Base-by-base conservation (phyloP, 768 basidiomycete genomes). In the Mycena metata region DNA sequence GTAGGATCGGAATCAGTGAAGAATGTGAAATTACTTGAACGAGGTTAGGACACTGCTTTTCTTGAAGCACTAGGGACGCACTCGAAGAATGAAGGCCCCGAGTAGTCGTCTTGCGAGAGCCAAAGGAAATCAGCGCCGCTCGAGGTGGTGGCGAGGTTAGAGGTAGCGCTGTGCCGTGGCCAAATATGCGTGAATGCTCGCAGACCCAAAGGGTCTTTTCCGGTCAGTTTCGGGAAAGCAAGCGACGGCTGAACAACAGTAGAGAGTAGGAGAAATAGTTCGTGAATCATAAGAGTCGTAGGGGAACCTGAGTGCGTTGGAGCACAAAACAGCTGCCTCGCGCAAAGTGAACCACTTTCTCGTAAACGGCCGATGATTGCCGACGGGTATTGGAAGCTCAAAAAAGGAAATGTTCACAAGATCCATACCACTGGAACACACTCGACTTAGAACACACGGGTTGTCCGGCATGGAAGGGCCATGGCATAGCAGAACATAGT, bases 21-120 rank as follows among this genome's bases (percentile, higher is more conserved):
- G 77, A 93, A 93, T 46, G 79, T 70, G 70, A 87, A 92, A 35
- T 81, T 81, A 61, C 91, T 90, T 46, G 52, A 26, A 8, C 30
- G 36, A 42, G 16, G 26, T 61, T 39, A 43, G 42, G 41, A 30
- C 21, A 15, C 30, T 17, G 12, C 16, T 8, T 23, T 30, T 9
- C 66, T 42, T 60, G 10, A 21, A 45, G 54, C n/a, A 5, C 52
- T 19, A 13, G 2, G 23, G 19, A 77, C 77, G 78, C 82, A 93
- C 92, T 92, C 86, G 75, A 92, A 93, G 78, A 94, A 94, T 0
- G 80, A 86, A 60, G 83, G 71, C 16, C 92, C 92, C 49, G 85
- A 83, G 74, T 90, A 93, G 5, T 85, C 87, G 74, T 92, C 91
- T 78, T 91, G 76, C 13, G 86, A 85, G 16, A 91, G 79, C 92